Base-by-base conservation (phyloP, 2,329 filamentous ascomycete genomes). In the Stenocarpella maydis region DNA sequence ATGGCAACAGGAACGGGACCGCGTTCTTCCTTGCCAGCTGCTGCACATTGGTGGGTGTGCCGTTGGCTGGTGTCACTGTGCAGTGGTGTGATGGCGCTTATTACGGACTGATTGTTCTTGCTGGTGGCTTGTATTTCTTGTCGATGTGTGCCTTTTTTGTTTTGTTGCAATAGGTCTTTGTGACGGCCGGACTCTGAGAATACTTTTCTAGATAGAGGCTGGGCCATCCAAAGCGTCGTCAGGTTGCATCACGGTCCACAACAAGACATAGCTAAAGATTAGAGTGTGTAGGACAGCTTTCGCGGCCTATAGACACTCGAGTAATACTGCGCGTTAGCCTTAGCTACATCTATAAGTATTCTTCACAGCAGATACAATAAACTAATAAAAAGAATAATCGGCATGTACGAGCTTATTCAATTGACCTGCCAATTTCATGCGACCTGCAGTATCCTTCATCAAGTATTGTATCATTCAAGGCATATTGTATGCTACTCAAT, bases 1-100 rank as follows among this genome's bases (percentile, higher is more conserved):
- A 97, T 76, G 94, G 94, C 0, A 85, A 92, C 7, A 95, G 96
- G 78, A 97, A 96, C 75, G 92, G 93, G 8, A 96, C 93, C 0
- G 90, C 91, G 69, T 97, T 97, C 77, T 95, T 92, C 0, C 82
- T 97, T 34, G 93, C 95, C 17, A 92, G 90, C 21, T 87, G 97
- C 75, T 92, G 91, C 72, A 91, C 84, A 54, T 81, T 94, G 67
- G 88, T 92, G 4, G 91, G 91, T n/a, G 88, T 93, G 28, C 91
- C 92, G 0, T 89, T 94, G 67, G 91, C 86, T 0, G 91, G 91
- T 0, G 84, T 83, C 72, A 86, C 94, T 61, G 79, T 93, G 9
- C 81, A 85, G 3, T 83, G 83, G 28, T 83, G 84, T 68, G 79
- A 79, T 45, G 91, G 91, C 0, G 75, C 85, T 1, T 94, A 92